Percentiles rank a stretch among this genome's conserved stretches.
These are phyloP conservation scores for Cyclocybe aegerita DNA, from an alignment of 768 basidiomycete species.

Conservation along the genomic window DNA sequence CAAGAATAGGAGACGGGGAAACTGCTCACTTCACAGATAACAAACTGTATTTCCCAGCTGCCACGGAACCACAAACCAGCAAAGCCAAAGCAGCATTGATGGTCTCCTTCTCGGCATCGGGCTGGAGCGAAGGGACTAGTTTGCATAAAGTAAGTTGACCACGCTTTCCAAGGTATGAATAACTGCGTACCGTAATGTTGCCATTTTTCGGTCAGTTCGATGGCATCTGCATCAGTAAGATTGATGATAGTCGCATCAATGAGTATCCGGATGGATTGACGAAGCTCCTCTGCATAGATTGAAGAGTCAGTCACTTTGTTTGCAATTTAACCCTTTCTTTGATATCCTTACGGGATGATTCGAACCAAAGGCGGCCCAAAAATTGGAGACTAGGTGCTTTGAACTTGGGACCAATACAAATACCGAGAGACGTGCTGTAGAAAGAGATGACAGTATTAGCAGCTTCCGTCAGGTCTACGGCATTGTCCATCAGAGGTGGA, in stretches of 20 bases:
- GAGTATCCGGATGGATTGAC: conserved; percentile 71
- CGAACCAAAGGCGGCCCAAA: conserved; percentile 76
- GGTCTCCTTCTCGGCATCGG: conserved; percentile 58
- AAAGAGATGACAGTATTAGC: conserved; percentile 78
- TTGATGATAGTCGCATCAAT: conserved; percentile 75
- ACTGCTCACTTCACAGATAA: conserved; percentile 64
- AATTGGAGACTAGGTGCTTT: conserved; percentile 69
- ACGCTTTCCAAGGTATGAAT: not conserved
- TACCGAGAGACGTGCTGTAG: conserved; percentile 71
- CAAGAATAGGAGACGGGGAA: not conserved
- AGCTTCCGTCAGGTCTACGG: conserved; percentile 63
- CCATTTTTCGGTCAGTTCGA: conserved; percentile 57
- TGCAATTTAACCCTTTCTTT: not conserved
- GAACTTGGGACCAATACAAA: conserved; percentile 59
- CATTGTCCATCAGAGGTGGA: not conserved
- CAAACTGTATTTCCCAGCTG: conserved; percentile 75
- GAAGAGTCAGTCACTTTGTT: conserved; percentile 2
- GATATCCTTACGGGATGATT: conserved; percentile 57
- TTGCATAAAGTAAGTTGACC: not conserved
- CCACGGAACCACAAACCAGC: conserved; percentile 80
- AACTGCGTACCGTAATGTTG: conserved; percentile 52
- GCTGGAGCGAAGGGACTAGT: conserved; percentile 62
- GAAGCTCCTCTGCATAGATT: conserved; percentile 57
- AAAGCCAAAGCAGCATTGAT: conserved; percentile 66
- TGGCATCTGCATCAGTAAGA: conserved; percentile 67